phyloP scores from a whole-genome alignment of 352 stramenopile genomes.

The Pythium volutum region DNA sequence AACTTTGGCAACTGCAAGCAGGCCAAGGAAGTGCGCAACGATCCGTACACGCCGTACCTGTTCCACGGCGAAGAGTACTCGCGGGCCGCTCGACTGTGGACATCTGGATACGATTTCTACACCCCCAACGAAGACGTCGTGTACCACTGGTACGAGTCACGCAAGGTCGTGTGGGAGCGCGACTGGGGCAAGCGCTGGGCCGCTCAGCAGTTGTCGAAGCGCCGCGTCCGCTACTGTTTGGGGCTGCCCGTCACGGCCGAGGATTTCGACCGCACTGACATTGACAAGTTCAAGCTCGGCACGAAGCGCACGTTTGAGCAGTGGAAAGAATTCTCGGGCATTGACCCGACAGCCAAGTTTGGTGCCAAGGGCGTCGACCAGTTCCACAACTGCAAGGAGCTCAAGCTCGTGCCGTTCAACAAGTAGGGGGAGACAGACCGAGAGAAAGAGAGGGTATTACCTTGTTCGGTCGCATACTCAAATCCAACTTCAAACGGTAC shows the following conservation, averaged over 20 bases:
- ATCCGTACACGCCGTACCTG: constrained; percentile 74
- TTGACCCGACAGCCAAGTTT: constrained; percentile 69
- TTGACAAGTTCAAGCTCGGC: constrained; percentile 66
- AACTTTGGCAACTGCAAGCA: constrained; percentile 78
- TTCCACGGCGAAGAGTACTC: constrained; percentile 86
- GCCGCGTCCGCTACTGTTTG: constrained; percentile 63
- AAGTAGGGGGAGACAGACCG: constrained; percentile 1
- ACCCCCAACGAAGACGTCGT: constrained; percentile 66
- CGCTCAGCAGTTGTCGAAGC: constrained; percentile 70
- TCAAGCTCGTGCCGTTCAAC: constrained; percentile 68
- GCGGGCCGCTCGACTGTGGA: constrained; percentile 70
- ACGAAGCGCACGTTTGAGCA: constrained; percentile 75
- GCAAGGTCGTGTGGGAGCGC: constrained; percentile 80
- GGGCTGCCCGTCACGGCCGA: constrained; percentile 55
- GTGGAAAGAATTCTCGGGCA: constrained; percentile 76
- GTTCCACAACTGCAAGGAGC: constrained; percentile 69
- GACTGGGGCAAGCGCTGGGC: constrained; percentile 68
- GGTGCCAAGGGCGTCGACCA: constrained; percentile 43
- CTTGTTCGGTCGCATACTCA: too few species aligned
- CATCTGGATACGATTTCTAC: constrained; percentile 79
- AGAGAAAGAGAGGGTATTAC: background rate
- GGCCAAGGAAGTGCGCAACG: constrained; percentile 69
- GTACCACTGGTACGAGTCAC: constrained; percentile 80
- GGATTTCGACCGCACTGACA: constrained; percentile 70
- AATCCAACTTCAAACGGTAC: constrained; percentile 4